Percentiles rank a stretch among this genome's conserved stretches.
phyloP scores from a whole-genome alignment of 768 basidiomycete genomes.

The Lanmaoa pseudosensibilis region DNA sequence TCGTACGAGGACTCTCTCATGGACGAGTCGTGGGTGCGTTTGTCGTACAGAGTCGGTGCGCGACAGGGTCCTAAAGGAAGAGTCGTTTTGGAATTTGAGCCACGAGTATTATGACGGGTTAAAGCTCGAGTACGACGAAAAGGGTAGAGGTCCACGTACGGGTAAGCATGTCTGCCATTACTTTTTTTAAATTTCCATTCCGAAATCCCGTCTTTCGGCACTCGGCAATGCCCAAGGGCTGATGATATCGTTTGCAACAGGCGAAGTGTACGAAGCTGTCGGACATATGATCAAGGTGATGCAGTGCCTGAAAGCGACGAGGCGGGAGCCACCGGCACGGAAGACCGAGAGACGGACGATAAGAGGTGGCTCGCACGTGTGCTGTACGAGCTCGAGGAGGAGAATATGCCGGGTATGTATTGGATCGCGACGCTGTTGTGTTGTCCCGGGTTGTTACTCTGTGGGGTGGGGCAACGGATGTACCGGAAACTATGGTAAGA shows the following conservation, averaged over 20 bases:
- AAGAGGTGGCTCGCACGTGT: constrained; percentile 10
- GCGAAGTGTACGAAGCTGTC: constrained; percentile 25
- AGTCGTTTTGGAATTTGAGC: constrained; percentile 20
- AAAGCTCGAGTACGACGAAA: constrained; percentile 15
- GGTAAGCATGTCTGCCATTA: constrained; percentile 9
- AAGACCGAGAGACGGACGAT: neutral
- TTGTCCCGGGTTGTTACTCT: constrained; percentile 14
- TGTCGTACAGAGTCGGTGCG: constrained; percentile 14
- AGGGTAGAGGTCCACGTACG: constrained; percentile 6
- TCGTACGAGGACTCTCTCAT: neutral
- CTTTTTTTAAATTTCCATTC: neutral
- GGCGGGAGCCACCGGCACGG: neutral
- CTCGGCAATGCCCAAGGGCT: neutral
- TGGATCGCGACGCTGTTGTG: constrained; percentile 15
- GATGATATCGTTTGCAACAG: constrained; percentile 7
- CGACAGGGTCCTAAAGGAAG: constrained; percentile 11
- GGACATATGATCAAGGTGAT: constrained; percentile 23
- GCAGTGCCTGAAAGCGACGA: constrained; percentile 12
- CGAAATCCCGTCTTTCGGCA: neutral
- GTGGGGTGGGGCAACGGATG: constrained; percentile 8
- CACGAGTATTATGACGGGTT: constrained; percentile 21
- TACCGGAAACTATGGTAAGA: constrained; percentile 17
- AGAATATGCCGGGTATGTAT: neutral
- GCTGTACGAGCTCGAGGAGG: constrained; percentile 16
- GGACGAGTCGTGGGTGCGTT: neutral